Conservation (phyloP, 2,329 filamentous ascomycete species). For the Talaromyces sp. region DNA sequence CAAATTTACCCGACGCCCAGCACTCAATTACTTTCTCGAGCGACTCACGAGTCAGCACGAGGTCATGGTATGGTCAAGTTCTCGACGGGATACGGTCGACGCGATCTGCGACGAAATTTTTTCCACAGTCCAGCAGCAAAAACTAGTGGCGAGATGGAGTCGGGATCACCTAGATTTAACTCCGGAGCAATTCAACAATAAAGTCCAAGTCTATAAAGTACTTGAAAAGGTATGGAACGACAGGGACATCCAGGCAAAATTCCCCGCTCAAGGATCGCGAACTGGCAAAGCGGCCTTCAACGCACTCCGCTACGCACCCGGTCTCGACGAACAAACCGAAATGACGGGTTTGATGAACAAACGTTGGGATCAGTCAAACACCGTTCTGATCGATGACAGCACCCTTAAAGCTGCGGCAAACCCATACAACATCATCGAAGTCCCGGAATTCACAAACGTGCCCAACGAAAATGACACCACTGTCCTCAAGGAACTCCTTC, state of each 20-base stretch:
- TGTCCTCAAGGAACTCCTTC: conserved; percentile 50
- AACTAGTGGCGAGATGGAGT: conserved; percentile 69
- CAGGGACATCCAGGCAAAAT: conserved; percentile 41
- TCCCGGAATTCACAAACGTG: conserved; percentile 67
- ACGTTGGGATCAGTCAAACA: conserved; percentile 77
- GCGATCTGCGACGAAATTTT: conserved; percentile 59
- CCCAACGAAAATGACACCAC: conserved; percentile 40
- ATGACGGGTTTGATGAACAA: conserved; percentile 33
- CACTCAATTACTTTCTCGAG: conserved; percentile 64
- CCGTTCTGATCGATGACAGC: conserved; percentile 84
- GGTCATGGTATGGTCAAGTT: conserved; percentile 90
- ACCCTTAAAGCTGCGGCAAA: conserved; percentile 74
- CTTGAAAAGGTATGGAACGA: conserved; percentile 67
- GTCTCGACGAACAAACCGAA: background rate
- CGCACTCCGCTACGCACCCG: background rate
- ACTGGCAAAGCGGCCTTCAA: background rate
- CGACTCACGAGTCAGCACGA: conserved; percentile 71
- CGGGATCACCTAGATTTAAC: conserved; percentile 72
- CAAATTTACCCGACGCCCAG: conserved; percentile 63
- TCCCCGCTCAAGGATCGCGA: conserved; percentile 31
- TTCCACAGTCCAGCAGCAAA: conserved; percentile 47
- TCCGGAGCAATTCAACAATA: conserved; percentile 59
- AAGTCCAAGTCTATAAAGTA: conserved; percentile 87
- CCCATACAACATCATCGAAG: conserved; percentile 74
- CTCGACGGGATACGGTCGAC: conserved; percentile 66